phyloP scores from a whole-genome alignment of 1,284 basidiomycete genomes.

The Ganoderma meredithae region DNA sequence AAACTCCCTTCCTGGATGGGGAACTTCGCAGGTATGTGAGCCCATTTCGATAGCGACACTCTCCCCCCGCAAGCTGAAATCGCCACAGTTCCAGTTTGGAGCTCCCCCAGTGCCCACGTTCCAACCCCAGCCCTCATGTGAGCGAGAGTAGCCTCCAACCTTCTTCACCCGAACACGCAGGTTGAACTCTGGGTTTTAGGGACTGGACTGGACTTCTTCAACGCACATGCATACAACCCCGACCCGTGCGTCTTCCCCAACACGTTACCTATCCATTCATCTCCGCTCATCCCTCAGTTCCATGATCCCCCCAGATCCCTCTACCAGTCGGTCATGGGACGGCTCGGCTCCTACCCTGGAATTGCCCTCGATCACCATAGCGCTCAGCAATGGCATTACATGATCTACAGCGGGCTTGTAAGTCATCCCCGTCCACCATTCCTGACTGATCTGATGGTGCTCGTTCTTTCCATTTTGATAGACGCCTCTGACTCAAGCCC shows the following conservation, averaged over 20 bases:
- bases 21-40: slow-evolving; percentile 35
- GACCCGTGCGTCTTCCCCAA: slow-evolving; percentile 56
- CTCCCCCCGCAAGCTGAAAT: not conserved
- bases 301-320: slow-evolving; percentile 36
- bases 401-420: slow-evolving; percentile 65
- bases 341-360: slow-evolving; percentile 45
- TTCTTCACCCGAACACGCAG: slow-evolving; percentile 9
- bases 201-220: slow-evolving; percentile 67
- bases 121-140: slow-evolving; percentile 66
- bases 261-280: not conserved
- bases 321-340: slow-evolving; percentile 63
- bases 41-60: not conserved
- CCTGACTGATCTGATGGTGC: no score
- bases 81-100: slow-evolving; percentile 54
- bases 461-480: slow-evolving; percentile 33
- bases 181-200: slow-evolving; percentile 46
- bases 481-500: slow-evolving; percentile 47
- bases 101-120: slow-evolving; percentile 60
- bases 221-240: slow-evolving; percentile 60
- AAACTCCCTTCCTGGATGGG: slow-evolving; percentile 35
- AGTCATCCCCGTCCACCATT: slow-evolving; percentile 23
- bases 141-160: slow-evolving; percentile 33
- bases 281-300: not conserved
- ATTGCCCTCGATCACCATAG: slow-evolving; percentile 48
- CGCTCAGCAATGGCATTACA: slow-evolving; percentile 64